Conservation (phyloP, 1,284 basidiomycete genomes). For the Pseudozyma pruni region DNA sequence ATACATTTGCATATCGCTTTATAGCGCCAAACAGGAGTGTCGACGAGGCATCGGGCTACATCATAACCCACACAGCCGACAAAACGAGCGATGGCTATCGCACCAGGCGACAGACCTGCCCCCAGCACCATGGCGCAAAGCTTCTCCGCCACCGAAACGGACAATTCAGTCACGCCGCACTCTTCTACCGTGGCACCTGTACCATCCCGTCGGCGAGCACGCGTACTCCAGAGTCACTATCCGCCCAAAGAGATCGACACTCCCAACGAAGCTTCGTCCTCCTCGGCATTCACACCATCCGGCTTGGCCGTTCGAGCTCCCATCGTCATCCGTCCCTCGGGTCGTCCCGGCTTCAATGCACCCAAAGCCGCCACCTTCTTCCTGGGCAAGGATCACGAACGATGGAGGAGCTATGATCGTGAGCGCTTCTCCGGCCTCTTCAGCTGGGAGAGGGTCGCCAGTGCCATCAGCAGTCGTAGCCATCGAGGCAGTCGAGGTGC, state of each 20-base stretch:
- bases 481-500: slow-evolving; percentile 33
- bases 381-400: slow-evolving; percentile 64
- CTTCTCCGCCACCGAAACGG: background rate
- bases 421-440: slow-evolving; percentile 46
- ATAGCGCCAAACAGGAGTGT: too few relatives aligned
- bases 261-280: slow-evolving; percentile 2
- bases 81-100: slow-evolving; percentile 22
- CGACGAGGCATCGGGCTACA: too few relatives aligned
- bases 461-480: slow-evolving; percentile 44
- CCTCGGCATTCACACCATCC: slow-evolving; percentile 5
- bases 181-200: slow-evolving; percentile 13
- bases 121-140: slow-evolving; percentile 5
- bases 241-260: slow-evolving; percentile 32
- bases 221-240: slow-evolving; percentile 38
- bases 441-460: slow-evolving; percentile 41
- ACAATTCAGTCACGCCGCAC: slow-evolving; percentile 14
- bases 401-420: slow-evolving; percentile 58
- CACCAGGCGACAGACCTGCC: slow-evolving; percentile 6
- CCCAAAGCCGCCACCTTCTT: slow-evolving; percentile 60
- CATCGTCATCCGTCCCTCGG: slow-evolving; percentile 45
- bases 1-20: too few relatives aligned
- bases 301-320: slow-evolving; percentile 29
- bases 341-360: slow-evolving; percentile 42
- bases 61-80: background rate
- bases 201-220: slow-evolving; percentile 6